Evolutionary conservation across 225 moss, liverwort and hornwort genomes (phyloP).

Genomic region (Takakia lepidozioides): DNA sequence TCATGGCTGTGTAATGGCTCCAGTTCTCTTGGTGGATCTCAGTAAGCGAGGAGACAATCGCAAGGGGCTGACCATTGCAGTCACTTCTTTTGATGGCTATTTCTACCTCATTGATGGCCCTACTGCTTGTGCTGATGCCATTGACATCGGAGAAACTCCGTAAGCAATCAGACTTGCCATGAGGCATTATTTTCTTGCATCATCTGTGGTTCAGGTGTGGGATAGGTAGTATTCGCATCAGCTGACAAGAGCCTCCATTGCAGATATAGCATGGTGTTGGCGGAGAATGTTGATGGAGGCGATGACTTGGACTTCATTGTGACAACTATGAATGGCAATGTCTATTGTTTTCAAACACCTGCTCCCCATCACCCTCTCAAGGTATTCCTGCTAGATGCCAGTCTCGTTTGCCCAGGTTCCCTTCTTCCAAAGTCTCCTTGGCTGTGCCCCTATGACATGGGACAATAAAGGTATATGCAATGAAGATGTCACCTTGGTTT

Average conservation of each 20-base stretch:
- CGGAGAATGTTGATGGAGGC: slow-evolving; percentile 99
- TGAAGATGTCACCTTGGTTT: too few species aligned
- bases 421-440: too few species aligned
- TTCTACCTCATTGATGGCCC: slow-evolving; percentile 94
- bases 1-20: slow-evolving; percentile 95
- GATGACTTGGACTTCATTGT: slow-evolving; percentile 94
- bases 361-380: slow-evolving; percentile 89
- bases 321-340: slow-evolving; percentile 97
- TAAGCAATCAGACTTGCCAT: slow-evolving; percentile 20
- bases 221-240: too few species aligned
- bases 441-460: too few species aligned
- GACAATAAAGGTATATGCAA: too few species aligned
- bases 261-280: slow-evolving; percentile 98
- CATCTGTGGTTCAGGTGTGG: too few species aligned
- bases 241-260: too few species aligned
- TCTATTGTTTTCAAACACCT: slow-evolving; percentile 94
- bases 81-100: slow-evolving; percentile 98
- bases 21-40: slow-evolving; percentile 84
- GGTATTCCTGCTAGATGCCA: too few species aligned
- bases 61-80: slow-evolving; percentile 80
- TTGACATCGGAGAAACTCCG: slow-evolving; percentile 95
- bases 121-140: slow-evolving; percentile 93
- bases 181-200: too few species aligned
- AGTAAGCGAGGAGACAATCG: slow-evolving; percentile 41
- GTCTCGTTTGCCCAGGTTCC: too few species aligned